A percentile compares a stretch with the other conserved stretches of the same genome.
These are phyloP conservation scores for Luffa aegyptiaca DNA, from an alignment of 306 rosid species.

Conservation along the genomic window DNA sequence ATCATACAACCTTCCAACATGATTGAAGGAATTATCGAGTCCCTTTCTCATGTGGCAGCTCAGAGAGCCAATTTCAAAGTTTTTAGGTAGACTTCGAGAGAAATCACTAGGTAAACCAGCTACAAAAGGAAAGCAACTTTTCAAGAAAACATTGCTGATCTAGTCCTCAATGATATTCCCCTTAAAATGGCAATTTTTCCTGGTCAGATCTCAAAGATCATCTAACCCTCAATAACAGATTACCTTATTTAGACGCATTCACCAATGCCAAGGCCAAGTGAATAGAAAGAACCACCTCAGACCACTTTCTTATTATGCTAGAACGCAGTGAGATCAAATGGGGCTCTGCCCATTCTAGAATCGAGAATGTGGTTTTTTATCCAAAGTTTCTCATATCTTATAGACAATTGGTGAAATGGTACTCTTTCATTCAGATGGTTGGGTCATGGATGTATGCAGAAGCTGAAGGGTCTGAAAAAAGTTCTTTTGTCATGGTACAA, in stretches of 20 bases:
- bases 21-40: not conserved
- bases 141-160: not conserved
- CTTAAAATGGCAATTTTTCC: not conserved
- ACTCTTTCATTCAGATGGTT: not conserved
- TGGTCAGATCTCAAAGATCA: not conserved
- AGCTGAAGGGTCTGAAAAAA: not conserved
- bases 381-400: not conserved
- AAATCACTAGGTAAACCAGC: not conserved
- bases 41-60: not conserved
- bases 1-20: not conserved
- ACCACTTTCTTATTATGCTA: not conserved
- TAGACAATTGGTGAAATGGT: not conserved
- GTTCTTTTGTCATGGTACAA: not conserved
- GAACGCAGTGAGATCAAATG: not conserved
- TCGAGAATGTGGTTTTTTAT: not conserved
- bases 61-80: too few species aligned
- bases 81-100: too few species aligned
- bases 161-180: not conserved
- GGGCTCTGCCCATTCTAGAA: not conserved
- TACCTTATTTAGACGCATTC: not conserved
- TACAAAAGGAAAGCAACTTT: not conserved
- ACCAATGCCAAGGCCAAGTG: not conserved
- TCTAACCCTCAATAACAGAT: not conserved
- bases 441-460: not conserved
- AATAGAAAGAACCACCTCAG: not conserved